A percentile compares a stretch with the other conserved stretches of the same genome.
phyloP scores from a whole-genome alignment of 345 rosid species.

The Euphorbia pulcherrima region DNA sequence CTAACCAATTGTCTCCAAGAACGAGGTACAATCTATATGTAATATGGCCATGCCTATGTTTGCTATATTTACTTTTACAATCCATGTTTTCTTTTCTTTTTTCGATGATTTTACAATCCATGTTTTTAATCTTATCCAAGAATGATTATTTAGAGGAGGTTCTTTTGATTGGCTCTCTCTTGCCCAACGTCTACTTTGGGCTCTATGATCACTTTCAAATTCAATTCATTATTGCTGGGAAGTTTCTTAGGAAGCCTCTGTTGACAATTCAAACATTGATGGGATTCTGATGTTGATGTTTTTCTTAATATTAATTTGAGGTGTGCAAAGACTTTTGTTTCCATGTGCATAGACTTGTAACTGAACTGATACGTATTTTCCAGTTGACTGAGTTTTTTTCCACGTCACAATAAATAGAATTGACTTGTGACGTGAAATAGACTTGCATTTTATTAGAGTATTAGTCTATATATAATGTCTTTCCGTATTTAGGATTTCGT shows the following conservation, averaged over 20 bases:
- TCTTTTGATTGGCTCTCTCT: background rate
- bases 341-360: no score
- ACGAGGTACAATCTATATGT: background rate
- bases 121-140: background rate
- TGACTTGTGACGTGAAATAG: background rate
- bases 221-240: background rate
- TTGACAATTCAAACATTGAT: background rate
- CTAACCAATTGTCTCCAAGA: background rate
- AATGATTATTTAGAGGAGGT: background rate
- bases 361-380: background rate
- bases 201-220: background rate
- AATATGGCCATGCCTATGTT: no score
- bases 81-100: background rate
- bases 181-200: background rate
- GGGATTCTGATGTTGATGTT: background rate
- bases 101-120: background rate
- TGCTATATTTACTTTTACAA: no score
- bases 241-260: background rate
- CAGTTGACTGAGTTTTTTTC: background rate
- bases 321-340: constrained; percentile 8
- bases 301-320: no score
- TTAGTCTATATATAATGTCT: background rate
- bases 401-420: background rate
- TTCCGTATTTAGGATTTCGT: background rate
- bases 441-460: background rate